These are phyloP conservation scores for Dryadomyces quercus-mongolicae DNA, from an alignment of 2,329 filamentous ascomycete species.

Conservation along the genomic window DNA sequence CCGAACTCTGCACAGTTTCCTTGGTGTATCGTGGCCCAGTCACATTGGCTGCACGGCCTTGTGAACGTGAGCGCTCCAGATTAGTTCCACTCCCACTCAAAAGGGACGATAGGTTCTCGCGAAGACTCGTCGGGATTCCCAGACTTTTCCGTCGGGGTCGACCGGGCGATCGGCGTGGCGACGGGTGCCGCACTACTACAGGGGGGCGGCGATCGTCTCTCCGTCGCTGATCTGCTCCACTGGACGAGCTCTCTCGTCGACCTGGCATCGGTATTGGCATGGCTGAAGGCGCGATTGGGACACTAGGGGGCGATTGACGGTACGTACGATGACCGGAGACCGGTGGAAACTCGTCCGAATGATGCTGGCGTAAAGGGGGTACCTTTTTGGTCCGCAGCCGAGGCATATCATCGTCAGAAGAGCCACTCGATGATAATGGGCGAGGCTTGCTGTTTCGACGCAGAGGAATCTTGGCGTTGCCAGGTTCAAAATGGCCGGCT, in stretches of 20 bases:
- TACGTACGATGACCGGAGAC: slow-evolving; percentile 21
- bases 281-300: slow-evolving; percentile 18
- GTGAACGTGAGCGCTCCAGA: slow-evolving; percentile 19
- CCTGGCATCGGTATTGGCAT: slow-evolving; percentile 10
- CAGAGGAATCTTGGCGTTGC: slow-evolving; percentile 16
- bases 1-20: slow-evolving; percentile 25
- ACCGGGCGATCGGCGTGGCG: slow-evolving; percentile 18
- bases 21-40: slow-evolving; percentile 21
- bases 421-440: slow-evolving; percentile 28
- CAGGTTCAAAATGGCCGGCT: slow-evolving; percentile 22
- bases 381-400: slow-evolving; percentile 14
- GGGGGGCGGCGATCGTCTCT: slow-evolving; percentile 5
- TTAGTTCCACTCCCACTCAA: slow-evolving; percentile 17
- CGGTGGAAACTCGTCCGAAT: slow-evolving; percentile 17
- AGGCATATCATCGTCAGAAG: slow-evolving; percentile 21
- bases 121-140: slow-evolving; percentile 24
- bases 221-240: slow-evolving; percentile 6
- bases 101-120: slow-evolving; percentile 31
- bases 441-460: slow-evolving; percentile 37
- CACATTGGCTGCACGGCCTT: background rate
- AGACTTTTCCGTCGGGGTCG: slow-evolving; percentile 20
- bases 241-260: slow-evolving; percentile 8
- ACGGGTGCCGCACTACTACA: background rate
- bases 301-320: slow-evolving; percentile 14
- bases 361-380: slow-evolving; percentile 10